Evolutionary conservation across 2,329 filamentous ascomycete species (phyloP).

Genomic region (Hymenoscyphus infarciens): DNA sequence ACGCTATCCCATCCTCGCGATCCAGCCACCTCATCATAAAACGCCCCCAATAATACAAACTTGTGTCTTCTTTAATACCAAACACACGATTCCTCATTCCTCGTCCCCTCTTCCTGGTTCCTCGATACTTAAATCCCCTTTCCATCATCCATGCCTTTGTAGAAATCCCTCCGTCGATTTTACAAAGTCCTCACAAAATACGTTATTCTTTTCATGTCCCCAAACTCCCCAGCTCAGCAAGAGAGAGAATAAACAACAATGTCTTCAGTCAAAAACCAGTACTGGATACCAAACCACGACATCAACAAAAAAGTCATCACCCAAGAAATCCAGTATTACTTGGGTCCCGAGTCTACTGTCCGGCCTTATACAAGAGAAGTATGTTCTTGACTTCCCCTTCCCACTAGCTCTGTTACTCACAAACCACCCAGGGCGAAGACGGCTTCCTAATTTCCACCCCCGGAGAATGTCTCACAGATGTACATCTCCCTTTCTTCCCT

Average conservation of each 20-base stretch:
- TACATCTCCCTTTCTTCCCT: slow-evolving; percentile 31
- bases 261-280: slow-evolving; percentile 44
- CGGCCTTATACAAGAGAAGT: slow-evolving; percentile 55
- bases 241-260: slow-evolving; percentile 14
- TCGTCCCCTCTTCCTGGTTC: too few species aligned
- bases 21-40: background rate
- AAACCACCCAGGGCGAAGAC: slow-evolving; percentile 50
- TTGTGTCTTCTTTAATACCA: background rate
- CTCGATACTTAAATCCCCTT: background rate
- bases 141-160: background rate
- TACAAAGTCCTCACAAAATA: background rate
- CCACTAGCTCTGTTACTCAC: slow-evolving; percentile 16
- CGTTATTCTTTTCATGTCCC: background rate
- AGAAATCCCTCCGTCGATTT: background rate
- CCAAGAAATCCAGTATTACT: slow-evolving; percentile 54
- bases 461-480: slow-evolving; percentile 56
- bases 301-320: slow-evolving; percentile 60
- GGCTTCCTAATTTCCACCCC: slow-evolving; percentile 58
- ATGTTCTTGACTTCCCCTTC: slow-evolving; percentile 30
- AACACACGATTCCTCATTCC: background rate
- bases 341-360: slow-evolving; percentile 56
- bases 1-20: background rate
- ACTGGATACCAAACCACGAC: slow-evolving; percentile 58
- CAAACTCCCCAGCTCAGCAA: background rate
- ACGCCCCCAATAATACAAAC: background rate